Evolutionary conservation across 495 filamentous ascomycete species (phyloP).

Genomic region (Podospora pseudoanserina): DNA sequence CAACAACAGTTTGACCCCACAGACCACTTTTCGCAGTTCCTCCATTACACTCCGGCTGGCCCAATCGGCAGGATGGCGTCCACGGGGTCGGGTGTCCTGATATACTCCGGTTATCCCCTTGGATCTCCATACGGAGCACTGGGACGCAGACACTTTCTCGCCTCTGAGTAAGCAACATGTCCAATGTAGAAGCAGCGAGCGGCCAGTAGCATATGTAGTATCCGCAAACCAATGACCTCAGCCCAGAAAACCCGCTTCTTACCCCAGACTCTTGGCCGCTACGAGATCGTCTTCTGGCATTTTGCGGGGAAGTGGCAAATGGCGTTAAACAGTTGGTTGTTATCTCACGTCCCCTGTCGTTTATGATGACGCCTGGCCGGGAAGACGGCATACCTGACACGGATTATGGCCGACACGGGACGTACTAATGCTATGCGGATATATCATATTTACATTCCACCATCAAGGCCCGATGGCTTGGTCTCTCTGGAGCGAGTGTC

Average conservation of each 20-base stretch:
- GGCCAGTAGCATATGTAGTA: no score
- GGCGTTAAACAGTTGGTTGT: no score
- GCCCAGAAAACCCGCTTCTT: background rate
- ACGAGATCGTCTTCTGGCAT: background rate
- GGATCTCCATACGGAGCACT: constrained; percentile 14
- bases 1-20: background rate
- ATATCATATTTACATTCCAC: background rate
- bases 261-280: constrained; percentile 13
- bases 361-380: no score
- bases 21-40: background rate
- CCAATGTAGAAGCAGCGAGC: no score
- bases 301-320: constrained; percentile 9
- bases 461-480: no score
- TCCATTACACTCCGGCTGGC: background rate
- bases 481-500: background rate
- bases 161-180: background rate
- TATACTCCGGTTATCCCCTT: background rate
- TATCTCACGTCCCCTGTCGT: no score
- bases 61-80: no score
- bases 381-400: background rate
- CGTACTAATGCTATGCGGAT: background rate
- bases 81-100: no score
- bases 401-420: constrained; percentile 5
- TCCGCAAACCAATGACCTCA: no score
- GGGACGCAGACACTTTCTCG: constrained; percentile 24